Evolutionary conservation across 2,329 filamentous ascomycete species (phyloP), one percentile per base, ranked within the genome.

Genomic region (Aspergillus sergii): DNA sequence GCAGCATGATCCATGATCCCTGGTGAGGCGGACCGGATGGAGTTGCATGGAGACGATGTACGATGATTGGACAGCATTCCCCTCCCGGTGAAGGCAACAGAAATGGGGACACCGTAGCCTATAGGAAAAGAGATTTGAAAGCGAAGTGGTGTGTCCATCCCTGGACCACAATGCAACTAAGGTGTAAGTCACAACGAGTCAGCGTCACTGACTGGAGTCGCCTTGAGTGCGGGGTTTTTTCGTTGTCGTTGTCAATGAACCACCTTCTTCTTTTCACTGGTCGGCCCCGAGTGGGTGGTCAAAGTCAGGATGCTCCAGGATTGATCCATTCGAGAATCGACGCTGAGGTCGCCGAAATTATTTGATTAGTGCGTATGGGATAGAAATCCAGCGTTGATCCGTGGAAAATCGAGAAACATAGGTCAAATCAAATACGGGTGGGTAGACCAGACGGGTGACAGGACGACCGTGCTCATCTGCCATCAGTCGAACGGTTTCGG

Each of bases 1-100:
- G 58, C 43, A 62, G 61, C 34, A 55, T 55, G 51, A 55, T 55
- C 51, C 63, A 68, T 65, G 63, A 62, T 67, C 59, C 56, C 63
- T 63, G 65, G 65, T 67, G 66, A 68, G 66, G 66, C 66, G 64
- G 58, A 61, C 51, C 45, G 34, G 58, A 63, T 45, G 57, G 60
- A 59, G 56, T 46, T 53, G 62, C 55, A 54, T 61, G 53, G 46
- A 34, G 55, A 57, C 9, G 11, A 50, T 46, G 54, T 23, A 7
- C 10, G 21, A 39, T 67, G 65, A 68, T 68, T 68, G 66, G 66
- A 62, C 32, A 45, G 26, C 26, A 57, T 36, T 41, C 28, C 53
- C 36, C 50, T 62, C 64, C 58, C 62, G 55, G 60, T 60, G 64
- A 66, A 63, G 57, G 64, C 62, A 60, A 61, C 59, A 58, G 62